Percentiles rank a stretch among this genome's conserved stretches.
phyloP scores from a whole-genome alignment of 148 eudicot species.

The Chenopodium berlandieri region DNA sequence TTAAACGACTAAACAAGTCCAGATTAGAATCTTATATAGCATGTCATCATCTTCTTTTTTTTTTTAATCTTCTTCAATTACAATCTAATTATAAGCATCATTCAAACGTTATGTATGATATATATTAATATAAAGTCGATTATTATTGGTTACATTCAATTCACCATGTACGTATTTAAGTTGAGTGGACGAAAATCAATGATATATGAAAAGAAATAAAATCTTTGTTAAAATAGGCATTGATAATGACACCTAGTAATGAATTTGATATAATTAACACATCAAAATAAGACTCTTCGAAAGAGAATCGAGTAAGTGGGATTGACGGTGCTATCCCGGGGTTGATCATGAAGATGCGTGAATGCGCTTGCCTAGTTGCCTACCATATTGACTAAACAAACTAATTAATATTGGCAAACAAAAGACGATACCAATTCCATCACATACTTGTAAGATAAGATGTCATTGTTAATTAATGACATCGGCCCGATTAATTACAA shows the following conservation, averaged over 20 bases:
- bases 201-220: too few relatives aligned
- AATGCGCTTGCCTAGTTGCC: conserved; percentile 20
- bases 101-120: too few relatives aligned
- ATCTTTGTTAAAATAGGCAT: neutral
- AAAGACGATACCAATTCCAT: neutral
- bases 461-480: neutral
- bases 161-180: too few relatives aligned
- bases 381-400: neutral
- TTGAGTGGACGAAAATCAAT: too few relatives aligned
- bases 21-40: too few relatives aligned
- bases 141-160: too few relatives aligned
- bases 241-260: neutral
- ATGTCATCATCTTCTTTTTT: too few relatives aligned
- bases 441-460: neutral
- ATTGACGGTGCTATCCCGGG: conserved; percentile 6
- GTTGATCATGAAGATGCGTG: conserved; percentile 4
- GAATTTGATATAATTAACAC: neutral
- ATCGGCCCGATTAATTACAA: neutral
- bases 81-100: too few relatives aligned
- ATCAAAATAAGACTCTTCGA: neutral
- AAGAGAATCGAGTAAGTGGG: neutral
- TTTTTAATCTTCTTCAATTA: too few relatives aligned
- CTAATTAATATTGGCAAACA: neutral
- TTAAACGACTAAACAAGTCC: too few relatives aligned
- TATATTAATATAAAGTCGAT: too few relatives aligned